These are phyloP conservation scores for Nyssa sinensis DNA, from an alignment of 148 eudicot genomes.

Conservation along the genomic window DNA sequence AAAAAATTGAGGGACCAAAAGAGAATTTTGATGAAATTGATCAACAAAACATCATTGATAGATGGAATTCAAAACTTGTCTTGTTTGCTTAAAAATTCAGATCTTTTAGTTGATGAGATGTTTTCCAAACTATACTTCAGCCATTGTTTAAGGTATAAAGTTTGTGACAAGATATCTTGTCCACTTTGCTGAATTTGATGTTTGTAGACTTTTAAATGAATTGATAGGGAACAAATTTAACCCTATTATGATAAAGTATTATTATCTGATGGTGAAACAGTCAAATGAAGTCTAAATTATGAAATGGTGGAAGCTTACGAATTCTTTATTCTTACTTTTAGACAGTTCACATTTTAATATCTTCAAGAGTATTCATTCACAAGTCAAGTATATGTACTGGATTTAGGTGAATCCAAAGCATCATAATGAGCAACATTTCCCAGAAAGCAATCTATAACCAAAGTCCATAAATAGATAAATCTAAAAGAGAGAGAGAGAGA, in stretches of 20 bases:
- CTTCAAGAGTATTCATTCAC: neutral
- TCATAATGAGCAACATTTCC: constrained; percentile 5
- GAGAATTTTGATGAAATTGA: neutral
- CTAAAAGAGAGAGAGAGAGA: neutral
- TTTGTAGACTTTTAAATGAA: neutral
- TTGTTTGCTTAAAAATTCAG: constrained; percentile 11
- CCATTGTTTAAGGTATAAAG: constrained; percentile 8
- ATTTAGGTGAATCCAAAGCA: constrained; percentile 1
- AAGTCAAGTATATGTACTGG: neutral
- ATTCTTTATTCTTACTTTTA: neutral
- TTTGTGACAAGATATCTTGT: neutral
- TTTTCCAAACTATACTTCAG: neutral
- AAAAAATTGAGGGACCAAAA: neutral
- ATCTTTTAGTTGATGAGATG: neutral
- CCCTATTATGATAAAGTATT: neutral
- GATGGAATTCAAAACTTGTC: neutral
- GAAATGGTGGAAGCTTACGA: neutral
- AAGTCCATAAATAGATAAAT: neutral
- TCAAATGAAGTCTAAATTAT: neutral
- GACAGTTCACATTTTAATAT: neutral
- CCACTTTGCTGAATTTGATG: constrained; percentile 4
- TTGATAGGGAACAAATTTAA: constrained; percentile 10
- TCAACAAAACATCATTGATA: neutral
- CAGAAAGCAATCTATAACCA: constrained; percentile 3
- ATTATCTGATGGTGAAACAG: constrained; percentile 1